Percentiles rank a stretch among this genome's conserved stretches.
These are phyloP conservation scores for Aspergillus sergii DNA, from an alignment of 2,329 filamentous ascomycete genomes.

Conservation along the genomic window DNA sequence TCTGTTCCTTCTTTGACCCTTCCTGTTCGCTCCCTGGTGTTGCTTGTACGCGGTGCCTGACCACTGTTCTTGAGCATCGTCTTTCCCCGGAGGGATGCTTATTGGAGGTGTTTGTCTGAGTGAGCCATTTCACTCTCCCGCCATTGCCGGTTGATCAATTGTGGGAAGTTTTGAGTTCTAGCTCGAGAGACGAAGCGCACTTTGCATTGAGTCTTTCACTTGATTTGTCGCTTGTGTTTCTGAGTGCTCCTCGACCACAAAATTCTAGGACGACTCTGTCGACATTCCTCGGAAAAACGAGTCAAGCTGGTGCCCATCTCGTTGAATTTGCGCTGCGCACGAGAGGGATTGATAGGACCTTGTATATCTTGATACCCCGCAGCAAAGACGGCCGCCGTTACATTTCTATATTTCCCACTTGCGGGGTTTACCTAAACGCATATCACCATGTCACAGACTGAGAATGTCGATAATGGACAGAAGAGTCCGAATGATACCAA, in stretches of 20 bases:
- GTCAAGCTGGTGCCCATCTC: neutral
- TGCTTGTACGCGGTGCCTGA: neutral
- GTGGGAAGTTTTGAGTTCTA: neutral
- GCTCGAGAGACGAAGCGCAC: neutral
- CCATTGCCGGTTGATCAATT: slow-evolving; percentile 1
- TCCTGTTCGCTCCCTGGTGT: slow-evolving; percentile 4
- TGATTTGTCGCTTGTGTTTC: neutral
- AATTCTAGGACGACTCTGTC: neutral
- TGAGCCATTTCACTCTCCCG: slow-evolving; percentile 12
- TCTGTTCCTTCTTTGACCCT: neutral
- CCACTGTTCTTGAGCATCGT: neutral
- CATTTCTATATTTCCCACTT: neutral
- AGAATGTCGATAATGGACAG: neutral
- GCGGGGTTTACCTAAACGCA: neutral
- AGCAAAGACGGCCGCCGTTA: neutral
- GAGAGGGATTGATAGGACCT: neutral
- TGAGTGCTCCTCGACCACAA: neutral
- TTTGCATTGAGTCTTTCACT: neutral
- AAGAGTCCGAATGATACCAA: slow-evolving; percentile 5
- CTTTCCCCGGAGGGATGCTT: slow-evolving; percentile 9
- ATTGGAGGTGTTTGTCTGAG: slow-evolving; percentile 5
- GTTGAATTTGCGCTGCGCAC: neutral
- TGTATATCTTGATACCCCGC: neutral
- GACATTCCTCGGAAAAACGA: neutral
- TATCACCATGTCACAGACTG: slow-evolving; percentile 10